Evolutionary conservation across 2,329 filamentous ascomycete genomes (phyloP).

Genomic region (Trichoderma aggressivum): DNA sequence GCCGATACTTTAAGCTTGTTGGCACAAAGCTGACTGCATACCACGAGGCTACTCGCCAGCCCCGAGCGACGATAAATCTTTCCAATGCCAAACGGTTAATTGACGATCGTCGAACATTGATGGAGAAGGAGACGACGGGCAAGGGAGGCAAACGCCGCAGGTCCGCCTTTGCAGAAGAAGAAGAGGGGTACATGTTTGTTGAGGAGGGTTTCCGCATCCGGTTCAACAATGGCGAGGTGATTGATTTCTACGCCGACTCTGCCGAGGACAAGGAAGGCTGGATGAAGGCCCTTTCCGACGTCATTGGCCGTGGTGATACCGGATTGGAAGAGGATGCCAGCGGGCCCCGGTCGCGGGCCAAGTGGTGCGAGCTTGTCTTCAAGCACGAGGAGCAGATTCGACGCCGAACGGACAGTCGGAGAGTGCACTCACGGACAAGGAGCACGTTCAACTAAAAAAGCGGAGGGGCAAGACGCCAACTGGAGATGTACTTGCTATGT

Average conservation of each 20-base stretch:
- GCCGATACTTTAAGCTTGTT: constrained; percentile 91
- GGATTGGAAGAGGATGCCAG: constrained; percentile 44
- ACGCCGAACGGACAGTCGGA: constrained; percentile 49
- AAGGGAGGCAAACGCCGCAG: constrained; percentile 78
- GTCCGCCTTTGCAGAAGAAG: constrained; percentile 94
- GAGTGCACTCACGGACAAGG: constrained; percentile 56
- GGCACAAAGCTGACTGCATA: constrained; percentile 92
- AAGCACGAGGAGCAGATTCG: constrained; percentile 60
- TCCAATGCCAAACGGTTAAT: constrained; percentile 90
- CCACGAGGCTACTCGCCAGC: constrained; percentile 92
- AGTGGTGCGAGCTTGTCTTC: constrained; percentile 67
- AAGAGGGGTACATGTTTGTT: constrained; percentile 99
- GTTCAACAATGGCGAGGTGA: constrained; percentile 96
- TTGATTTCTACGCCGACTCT: constrained; percentile 96
- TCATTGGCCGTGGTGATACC: constrained; percentile 55
- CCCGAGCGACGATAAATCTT: constrained; percentile 93
- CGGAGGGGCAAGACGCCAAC: neutral
- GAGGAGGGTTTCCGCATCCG: constrained; percentile 98
- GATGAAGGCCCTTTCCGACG: constrained; percentile 83
- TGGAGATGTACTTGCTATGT: constrained; percentile 16
- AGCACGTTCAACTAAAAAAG: constrained; percentile 50
- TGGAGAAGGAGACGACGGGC: constrained; percentile 76
- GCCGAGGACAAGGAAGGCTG: constrained; percentile 85
- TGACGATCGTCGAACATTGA: constrained; percentile 81
- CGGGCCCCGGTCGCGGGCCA: constrained; percentile 46